A percentile compares a stretch with the other conserved stretches of the same genome.
phyloP scores from a whole-genome alignment of 192 early-diverging fungal species.

The Entomortierella lignicola region DNA sequence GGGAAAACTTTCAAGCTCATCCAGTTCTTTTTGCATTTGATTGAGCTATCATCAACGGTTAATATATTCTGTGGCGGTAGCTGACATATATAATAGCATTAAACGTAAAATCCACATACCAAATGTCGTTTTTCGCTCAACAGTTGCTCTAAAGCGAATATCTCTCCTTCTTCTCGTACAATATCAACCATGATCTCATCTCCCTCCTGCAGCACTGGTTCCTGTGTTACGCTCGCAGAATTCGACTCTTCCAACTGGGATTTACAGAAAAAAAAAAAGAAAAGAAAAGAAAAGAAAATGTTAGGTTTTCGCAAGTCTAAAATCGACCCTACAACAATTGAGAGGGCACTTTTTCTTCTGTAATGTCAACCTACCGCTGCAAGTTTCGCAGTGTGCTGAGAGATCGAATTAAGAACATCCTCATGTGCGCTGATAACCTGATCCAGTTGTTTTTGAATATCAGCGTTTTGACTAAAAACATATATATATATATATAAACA shows the following conservation, averaged over 20 bases:
- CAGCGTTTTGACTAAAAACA: conserved; percentile 15
- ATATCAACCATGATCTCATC: conserved; percentile 33
- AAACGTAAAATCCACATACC: conserved; percentile 9
- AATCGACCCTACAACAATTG: background rate
- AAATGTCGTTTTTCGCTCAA: conserved; percentile 35
- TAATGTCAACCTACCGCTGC: conserved; percentile 9
- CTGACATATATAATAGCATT: background rate
- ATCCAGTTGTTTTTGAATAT: conserved; percentile 5
- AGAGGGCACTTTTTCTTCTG: background rate
- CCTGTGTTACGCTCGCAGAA: conserved; percentile 21
- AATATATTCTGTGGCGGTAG: too few species aligned
- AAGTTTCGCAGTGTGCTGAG: conserved; percentile 1
- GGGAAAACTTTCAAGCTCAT: conserved; percentile 17
- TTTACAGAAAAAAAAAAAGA: background rate
- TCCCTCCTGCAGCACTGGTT: conserved; percentile 3
- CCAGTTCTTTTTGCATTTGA: conserved; percentile 35
- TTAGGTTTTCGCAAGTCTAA: background rate
- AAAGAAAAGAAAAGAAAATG: background rate
- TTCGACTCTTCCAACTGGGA: conserved; percentile 35
- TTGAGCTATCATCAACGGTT: conserved; percentile 18
- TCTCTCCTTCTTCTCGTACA: conserved; percentile 48
- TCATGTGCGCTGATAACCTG: conserved; percentile 21
- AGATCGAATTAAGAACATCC: conserved; percentile 28
- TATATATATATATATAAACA: background rate
- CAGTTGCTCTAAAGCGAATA: conserved; percentile 45